Conservation (phyloP, 805 yeast genomes). For the Yamadazyma ubonensis region DNA sequence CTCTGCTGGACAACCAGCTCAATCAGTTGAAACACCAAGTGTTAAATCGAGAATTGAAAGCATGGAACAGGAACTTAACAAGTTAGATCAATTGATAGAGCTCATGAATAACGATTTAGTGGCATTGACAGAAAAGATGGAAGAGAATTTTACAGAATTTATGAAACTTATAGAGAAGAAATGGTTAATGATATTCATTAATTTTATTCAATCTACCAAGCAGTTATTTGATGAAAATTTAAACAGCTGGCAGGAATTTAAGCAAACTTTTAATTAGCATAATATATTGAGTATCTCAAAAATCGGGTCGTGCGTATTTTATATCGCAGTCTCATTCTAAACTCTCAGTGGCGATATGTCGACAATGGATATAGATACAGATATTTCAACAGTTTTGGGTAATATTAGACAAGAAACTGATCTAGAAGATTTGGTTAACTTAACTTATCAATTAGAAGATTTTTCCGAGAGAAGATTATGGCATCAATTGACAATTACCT, state of each 20-base stretch:
- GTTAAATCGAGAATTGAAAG: constrained; percentile 25
- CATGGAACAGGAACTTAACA: constrained; percentile 41
- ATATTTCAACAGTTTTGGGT: constrained; percentile 48
- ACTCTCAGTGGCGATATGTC: constrained; percentile 19
- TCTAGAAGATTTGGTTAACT: constrained; percentile 54
- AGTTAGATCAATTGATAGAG: constrained; percentile 48
- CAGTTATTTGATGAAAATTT: constrained; percentile 32
- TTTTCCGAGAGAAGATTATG: constrained; percentile 85
- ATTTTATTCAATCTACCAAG: constrained; percentile 35
- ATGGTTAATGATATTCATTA: constrained; percentile 39
- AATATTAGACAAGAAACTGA: constrained; percentile 67
- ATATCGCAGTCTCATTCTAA: too few relatives aligned
- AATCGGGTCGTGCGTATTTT: too few relatives aligned
- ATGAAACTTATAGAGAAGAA: constrained; percentile 39
- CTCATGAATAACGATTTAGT: constrained; percentile 44
- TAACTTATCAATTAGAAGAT: constrained; percentile 74
- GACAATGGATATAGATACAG: constrained; percentile 40
- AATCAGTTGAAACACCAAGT: constrained; percentile 3
- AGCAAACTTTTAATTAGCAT: constrained; percentile 8
- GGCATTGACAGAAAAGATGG: constrained; percentile 44
- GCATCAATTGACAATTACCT: constrained; percentile 82
- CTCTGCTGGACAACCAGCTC: constrained; percentile 1
- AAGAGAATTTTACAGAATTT: constrained; percentile 37
- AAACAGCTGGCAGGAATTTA: constrained; percentile 35
- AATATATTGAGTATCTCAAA: not conserved